Evolutionary conservation across 768 basidiomycete species (phyloP).

Genomic region (Lactarius psammicola): DNA sequence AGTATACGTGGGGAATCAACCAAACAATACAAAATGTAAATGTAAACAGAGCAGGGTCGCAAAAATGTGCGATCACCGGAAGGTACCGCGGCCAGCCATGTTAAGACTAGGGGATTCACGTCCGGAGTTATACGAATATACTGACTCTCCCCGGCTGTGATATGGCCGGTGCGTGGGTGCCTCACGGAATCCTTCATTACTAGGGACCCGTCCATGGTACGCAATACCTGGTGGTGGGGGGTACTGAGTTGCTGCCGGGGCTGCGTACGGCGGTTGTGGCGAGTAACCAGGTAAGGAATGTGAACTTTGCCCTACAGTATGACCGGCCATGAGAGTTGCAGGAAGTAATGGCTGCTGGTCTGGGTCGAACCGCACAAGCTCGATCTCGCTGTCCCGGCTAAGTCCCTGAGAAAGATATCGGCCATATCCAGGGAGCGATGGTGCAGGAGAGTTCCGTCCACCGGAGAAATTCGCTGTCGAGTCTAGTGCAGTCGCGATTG

Average conservation of each 20-base stretch:
- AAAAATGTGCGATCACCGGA: conserved; percentile 7
- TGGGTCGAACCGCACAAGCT: conserved; percentile 56
- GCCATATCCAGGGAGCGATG: conserved; percentile 48
- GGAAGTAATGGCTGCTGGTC: conserved; percentile 63
- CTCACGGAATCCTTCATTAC: conserved; percentile 46
- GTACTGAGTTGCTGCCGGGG: conserved; percentile 30
- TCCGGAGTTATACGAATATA: conserved; percentile 30
- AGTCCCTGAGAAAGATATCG: conserved; percentile 46
- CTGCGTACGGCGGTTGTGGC: conserved; percentile 32
- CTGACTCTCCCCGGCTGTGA: conserved; percentile 29
- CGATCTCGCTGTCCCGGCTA: conserved; percentile 42
- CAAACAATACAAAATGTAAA: conserved; percentile 11
- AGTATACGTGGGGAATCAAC: background rate
- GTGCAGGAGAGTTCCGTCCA: conserved; percentile 42
- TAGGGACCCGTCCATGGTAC: conserved; percentile 41
- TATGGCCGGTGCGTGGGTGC: conserved; percentile 64
- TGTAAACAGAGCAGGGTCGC: conserved; percentile 4
- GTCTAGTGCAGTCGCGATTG: conserved; percentile 56
- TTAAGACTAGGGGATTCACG: conserved; percentile 23
- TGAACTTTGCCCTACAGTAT: conserved; percentile 13
- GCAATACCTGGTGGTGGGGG: conserved; percentile 44
- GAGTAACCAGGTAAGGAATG: conserved; percentile 19
- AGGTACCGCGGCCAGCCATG: conserved; percentile 15
- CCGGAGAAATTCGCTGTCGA: conserved; percentile 39
- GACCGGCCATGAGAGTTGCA: conserved; percentile 9